These are phyloP conservation scores for Ascocoryne sarcoides DNA, from an alignment of 2,329 filamentous ascomycete species.

Conservation along the genomic window DNA sequence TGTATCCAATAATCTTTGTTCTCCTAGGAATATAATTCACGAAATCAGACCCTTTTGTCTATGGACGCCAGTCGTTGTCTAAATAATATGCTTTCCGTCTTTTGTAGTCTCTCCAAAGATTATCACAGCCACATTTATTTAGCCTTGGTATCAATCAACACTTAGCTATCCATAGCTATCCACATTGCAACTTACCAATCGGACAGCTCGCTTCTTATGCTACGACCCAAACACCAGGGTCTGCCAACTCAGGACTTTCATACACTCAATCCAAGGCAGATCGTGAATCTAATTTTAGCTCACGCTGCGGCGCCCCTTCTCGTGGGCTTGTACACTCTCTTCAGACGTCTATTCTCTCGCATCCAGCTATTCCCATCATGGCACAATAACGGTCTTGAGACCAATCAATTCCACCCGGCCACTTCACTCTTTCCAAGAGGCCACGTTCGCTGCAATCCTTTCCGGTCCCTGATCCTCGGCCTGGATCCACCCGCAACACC, in stretches of 20 bases:
- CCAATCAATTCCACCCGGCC: constrained; percentile 5
- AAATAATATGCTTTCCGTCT: not conserved
- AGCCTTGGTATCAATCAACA: no score
- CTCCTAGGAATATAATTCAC: no score
- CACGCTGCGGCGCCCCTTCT: not conserved
- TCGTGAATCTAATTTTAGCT: not conserved
- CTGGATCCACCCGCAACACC: constrained; percentile 5
- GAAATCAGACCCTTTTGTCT: no score
- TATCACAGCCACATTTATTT: not conserved
- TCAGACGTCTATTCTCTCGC: not conserved
- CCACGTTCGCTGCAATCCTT: constrained; percentile 20
- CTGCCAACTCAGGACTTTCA: not conserved
- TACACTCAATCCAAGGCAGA: not conserved
- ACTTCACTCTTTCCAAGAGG: constrained; percentile 11
- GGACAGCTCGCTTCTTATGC: no score
- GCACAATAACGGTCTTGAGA: not conserved
- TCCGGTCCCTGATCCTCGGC: constrained; percentile 13
- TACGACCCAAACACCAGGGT: not conserved
- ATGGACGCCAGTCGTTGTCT: not conserved
- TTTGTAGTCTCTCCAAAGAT: not conserved
- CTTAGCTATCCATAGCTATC: not conserved
- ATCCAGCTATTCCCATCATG: not conserved
- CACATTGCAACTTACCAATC: not conserved
- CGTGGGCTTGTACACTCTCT: not conserved
- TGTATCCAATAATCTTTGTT: no score